Percentiles rank a stretch among this genome's conserved stretches.
These are phyloP conservation scores for Globisporangium uncinulatum DNA, from an alignment of 352 stramenopile species.

Conservation along the genomic window DNA sequence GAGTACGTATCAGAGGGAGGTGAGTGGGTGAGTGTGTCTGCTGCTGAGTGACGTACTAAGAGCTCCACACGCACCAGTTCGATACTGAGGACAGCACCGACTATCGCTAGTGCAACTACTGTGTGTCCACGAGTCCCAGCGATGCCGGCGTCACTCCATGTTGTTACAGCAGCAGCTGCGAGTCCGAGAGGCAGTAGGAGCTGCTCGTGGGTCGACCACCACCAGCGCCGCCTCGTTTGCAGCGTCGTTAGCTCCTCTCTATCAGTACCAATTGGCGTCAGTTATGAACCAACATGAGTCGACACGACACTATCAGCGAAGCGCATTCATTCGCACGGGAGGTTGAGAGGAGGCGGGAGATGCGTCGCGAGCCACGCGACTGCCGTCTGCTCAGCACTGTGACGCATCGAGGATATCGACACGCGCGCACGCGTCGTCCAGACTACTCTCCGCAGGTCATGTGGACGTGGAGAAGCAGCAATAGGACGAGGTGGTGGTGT, in stretches of 20 bases:
- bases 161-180: background rate
- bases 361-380: background rate
- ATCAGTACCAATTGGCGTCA: no score
- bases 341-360: background rate
- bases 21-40: background rate
- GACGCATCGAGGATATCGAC: background rate
- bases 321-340: background rate
- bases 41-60: background rate
- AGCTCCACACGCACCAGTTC: conserved; percentile 5
- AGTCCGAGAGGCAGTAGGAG: background rate
- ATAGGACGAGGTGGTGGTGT: no score
- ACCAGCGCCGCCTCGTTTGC: background rate
- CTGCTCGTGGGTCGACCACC: background rate
- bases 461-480: no score
- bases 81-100: background rate
- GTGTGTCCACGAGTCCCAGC: no score
- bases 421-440: background rate
- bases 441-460: no score
- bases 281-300: no score
- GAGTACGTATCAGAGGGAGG: background rate
- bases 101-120: background rate
- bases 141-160: background rate
- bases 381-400: background rate
- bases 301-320: no score
- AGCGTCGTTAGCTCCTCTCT: background rate